phyloP scores from a whole-genome alignment of 352 stramenopile genomes.

The Pythium rhizo-oryzae region DNA sequence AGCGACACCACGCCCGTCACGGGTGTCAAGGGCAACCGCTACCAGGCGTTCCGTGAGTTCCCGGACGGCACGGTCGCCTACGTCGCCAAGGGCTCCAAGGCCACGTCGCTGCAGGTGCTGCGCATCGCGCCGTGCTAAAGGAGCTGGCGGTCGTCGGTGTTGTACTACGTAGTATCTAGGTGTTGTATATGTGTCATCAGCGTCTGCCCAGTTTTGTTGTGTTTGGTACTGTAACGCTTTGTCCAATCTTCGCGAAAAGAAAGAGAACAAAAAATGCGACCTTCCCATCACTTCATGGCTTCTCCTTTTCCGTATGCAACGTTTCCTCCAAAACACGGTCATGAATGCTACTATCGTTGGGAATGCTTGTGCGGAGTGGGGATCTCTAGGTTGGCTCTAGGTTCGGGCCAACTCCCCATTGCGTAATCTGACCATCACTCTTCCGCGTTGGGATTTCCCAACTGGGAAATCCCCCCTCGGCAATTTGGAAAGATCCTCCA shows the following conservation, averaged over 20 bases:
- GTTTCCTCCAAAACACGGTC: constrained; percentile 12
- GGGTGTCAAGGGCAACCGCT: constrained; percentile 57
- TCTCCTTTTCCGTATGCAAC: neutral
- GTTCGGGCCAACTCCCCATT: neutral
- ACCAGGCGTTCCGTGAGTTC: constrained; percentile 59
- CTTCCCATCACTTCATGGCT: neutral
- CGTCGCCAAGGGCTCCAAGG: constrained; percentile 46
- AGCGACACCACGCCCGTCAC: constrained; percentile 50
- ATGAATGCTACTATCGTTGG: neutral
- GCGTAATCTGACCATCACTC: constrained; percentile 20
- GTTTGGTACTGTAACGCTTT: too few species aligned
- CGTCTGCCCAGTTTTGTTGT: too few species aligned
- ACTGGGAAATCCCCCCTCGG: neutral
- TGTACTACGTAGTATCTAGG: neutral
- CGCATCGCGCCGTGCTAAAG: constrained; percentile 49
- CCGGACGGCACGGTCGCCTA: constrained; percentile 58
- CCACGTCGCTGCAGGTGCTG: constrained; percentile 51
- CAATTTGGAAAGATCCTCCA: neutral
- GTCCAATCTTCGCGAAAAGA: too few species aligned
- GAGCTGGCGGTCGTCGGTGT: too few species aligned
- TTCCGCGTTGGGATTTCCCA: neutral
- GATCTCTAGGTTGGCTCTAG: neutral
- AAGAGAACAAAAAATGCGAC: neutral
- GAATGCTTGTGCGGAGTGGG: neutral
- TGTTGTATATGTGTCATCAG: too few species aligned